These are phyloP conservation scores for Syzygium aqueum DNA, from an alignment of 345 rosid genomes.

Conservation along the genomic window DNA sequence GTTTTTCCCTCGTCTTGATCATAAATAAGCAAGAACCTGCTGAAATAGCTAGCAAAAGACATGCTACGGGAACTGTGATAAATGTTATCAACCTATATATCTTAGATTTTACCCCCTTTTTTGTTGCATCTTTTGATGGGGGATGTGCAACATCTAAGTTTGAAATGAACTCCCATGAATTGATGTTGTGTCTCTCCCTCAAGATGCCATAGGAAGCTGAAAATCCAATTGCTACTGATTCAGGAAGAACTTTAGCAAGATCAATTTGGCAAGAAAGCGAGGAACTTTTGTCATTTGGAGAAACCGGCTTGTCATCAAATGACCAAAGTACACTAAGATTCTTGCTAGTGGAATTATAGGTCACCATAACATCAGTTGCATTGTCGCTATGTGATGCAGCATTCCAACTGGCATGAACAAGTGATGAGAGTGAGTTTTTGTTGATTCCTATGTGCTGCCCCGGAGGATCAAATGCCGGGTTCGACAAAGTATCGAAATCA, in stretches of 20 bases:
- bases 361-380: background rate
- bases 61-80: too few relatives aligned
- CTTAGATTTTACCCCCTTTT: too few relatives aligned
- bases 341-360: background rate
- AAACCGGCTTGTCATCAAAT: background rate
- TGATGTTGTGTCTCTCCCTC: too few relatives aligned
- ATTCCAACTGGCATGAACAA: background rate
- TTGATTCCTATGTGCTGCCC: background rate
- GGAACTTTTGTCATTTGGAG: background rate
- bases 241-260: background rate
- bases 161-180: too few relatives aligned
- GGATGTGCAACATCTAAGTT: too few relatives aligned
- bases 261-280: background rate
- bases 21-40: too few relatives aligned
- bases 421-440: background rate
- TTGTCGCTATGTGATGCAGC: background rate
- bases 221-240: background rate
- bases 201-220: too few relatives aligned
- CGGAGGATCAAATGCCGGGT: fast-evolving
- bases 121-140: too few relatives aligned
- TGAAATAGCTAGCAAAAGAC: too few relatives aligned
- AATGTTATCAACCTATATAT: too few relatives aligned
- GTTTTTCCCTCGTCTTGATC: too few relatives aligned
- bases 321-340: background rate
- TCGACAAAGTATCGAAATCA: background rate